Conservation (phyloP, 169 alveolate genomes). For the Eimeria maxima region DNA sequence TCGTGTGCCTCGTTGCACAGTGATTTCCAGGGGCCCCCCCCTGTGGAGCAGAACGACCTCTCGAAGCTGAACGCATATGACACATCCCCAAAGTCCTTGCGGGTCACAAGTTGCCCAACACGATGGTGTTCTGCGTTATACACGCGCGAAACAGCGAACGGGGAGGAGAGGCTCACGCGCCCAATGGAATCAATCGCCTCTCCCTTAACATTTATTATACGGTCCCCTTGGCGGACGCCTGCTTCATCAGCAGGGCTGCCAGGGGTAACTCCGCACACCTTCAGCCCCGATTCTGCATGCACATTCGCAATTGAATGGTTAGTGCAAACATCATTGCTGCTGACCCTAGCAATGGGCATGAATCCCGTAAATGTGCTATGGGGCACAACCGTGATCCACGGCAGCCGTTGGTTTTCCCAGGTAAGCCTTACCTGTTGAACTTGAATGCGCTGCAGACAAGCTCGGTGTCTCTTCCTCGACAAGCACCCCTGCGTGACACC, state of each 20-base stretch:
- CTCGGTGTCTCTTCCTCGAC: slow-evolving; percentile 17
- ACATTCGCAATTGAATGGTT: background rate
- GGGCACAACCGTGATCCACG: background rate
- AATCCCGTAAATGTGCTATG: background rate
- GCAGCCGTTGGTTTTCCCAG: background rate
- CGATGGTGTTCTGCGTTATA: background rate
- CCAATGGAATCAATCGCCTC: slow-evolving; percentile 44
- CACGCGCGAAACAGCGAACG: background rate
- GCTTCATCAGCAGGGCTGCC: slow-evolving; percentile 48
- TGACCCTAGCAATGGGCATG: background rate
- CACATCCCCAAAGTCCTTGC: background rate
- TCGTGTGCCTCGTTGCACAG: slow-evolving; percentile 17
- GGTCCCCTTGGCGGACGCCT: slow-evolving; percentile 47
- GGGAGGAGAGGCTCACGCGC: slow-evolving; percentile 30
- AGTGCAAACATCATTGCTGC: background rate
- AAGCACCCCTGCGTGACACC: slow-evolving; percentile 13
- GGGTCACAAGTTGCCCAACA: background rate
- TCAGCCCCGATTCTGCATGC: background rate
- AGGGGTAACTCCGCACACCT: slow-evolving; percentile 45
- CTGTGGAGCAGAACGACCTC: slow-evolving; percentile 48
- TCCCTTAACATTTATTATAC: slow-evolving; percentile 35
- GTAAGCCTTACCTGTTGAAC: background rate
- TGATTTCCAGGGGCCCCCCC: slow-evolving; percentile 52
- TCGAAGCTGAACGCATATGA: slow-evolving; percentile 11
- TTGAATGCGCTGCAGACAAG: background rate